Evolutionary conservation across 2,329 filamentous ascomycete genomes (phyloP), one percentile per base, ranked within the genome.

Genomic region (Xylaria sp.): DNA sequence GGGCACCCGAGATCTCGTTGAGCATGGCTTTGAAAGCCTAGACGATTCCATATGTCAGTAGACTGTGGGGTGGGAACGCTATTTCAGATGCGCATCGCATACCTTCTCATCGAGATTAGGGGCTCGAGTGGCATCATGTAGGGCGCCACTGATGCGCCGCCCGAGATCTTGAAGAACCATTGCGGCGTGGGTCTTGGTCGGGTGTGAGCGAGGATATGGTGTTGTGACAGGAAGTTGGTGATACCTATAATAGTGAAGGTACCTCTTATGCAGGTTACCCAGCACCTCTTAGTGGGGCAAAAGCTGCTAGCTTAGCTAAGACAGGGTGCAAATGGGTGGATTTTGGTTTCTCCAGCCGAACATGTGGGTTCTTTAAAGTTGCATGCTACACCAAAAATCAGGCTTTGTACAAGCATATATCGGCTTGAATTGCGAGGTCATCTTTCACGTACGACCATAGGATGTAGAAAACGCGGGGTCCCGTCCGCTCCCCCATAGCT

Each of bases 121-220:
- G 67, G 96, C 93, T 77, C 95, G 88, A 68, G 95, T 97, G 77
- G 98, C 87, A 84, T 97, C 95, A 72, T 90, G 92, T 84, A 99
- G 93, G 77, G 96, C 96, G 86, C 93, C 89, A 84, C 97, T 98
- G 82, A 99, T 98, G 84, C 96, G 96, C 86, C 95, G 94, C 76
- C 96, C 96, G 68, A 99, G 89, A 88, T 99, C 96, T 90, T 97
- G 94, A 79, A 99, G 92, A 87, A 99, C 96, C 96, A 99, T 99
- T 79, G 77, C 79, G 71, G 20, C 31, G 51, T 56, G 9, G 36
- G 49, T 36, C 31, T 36, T 7, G 28, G 33, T 36, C 49, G 10
- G 28, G 17, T 20, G 49, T 20, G 6, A 11, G 28, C 20, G 28
- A 54, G 49, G n/a, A 36, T 36, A 28, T 13, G 23, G 23, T 26